phyloP scores from a whole-genome alignment of 148 eudicot genomes.

The Drosera capensis region DNA sequence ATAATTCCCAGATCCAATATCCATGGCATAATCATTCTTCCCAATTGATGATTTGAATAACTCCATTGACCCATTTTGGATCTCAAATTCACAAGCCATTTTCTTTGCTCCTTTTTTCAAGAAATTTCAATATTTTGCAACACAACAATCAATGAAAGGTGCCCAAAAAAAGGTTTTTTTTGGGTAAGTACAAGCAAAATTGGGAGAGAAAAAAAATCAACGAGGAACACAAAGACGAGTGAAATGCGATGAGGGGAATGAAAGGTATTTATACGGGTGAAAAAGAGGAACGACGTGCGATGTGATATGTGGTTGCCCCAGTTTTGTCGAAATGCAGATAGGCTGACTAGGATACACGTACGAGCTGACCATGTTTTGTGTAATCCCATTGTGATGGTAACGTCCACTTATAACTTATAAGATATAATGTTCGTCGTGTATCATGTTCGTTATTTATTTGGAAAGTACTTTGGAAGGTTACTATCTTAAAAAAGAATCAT shows the following conservation, averaged over 20 bases:
- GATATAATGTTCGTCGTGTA: too few species aligned
- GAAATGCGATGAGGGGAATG: too few species aligned
- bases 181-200: neutral
- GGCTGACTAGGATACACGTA: neutral
- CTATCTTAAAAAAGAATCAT: too few species aligned
- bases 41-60: neutral
- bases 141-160: neutral
- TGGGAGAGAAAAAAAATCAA: too few species aligned
- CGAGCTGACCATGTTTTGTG: too few species aligned
- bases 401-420: too few species aligned
- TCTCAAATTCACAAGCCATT: neutral
- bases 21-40: neutral
- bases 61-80: neutral
- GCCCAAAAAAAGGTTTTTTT: neutral
- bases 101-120: neutral
- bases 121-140: neutral
- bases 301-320: neutral
- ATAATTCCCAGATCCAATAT: neutral
- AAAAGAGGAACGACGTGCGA: neutral
- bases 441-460: too few species aligned
- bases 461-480: too few species aligned
- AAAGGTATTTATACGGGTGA: neutral
- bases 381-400: too few species aligned
- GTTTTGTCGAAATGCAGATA: neutral
- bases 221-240: too few species aligned